These are phyloP conservation scores for Alternaria gansuensis DNA, from an alignment of 2,329 filamentous ascomycete species.

Conservation along the genomic window DNA sequence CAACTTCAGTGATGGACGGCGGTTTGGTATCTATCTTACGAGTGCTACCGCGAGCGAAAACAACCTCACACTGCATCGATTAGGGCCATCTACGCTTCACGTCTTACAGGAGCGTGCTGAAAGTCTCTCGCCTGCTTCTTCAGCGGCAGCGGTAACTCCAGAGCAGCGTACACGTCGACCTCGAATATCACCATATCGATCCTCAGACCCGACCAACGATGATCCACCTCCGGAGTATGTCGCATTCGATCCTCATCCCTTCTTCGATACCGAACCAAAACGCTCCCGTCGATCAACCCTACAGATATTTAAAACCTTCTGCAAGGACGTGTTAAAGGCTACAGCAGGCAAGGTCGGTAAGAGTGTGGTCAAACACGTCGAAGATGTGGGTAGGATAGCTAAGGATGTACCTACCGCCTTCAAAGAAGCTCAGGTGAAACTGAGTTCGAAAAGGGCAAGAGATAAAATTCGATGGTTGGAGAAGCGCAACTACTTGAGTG, in stretches of 20 bases:
- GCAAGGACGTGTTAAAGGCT: slow-evolving; percentile 2
- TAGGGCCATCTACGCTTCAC: background rate
- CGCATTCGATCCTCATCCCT: slow-evolving; percentile 12
- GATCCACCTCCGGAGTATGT: slow-evolving; percentile 14
- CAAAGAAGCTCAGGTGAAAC: slow-evolving; percentile 4
- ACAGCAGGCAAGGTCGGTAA: slow-evolving; percentile 11
- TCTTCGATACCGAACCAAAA: background rate
- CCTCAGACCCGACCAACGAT: background rate
- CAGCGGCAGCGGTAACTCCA: background rate
- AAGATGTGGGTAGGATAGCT: slow-evolving; percentile 8
- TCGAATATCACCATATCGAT: background rate
- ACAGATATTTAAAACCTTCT: background rate
- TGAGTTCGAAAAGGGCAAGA: slow-evolving; percentile 9
- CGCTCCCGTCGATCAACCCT: background rate
- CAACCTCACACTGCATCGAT: slow-evolving; percentile 1
- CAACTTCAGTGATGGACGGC: background rate
- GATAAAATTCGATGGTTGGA: slow-evolving; percentile 13
- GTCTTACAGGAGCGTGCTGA: background rate
- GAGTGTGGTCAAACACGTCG: slow-evolving; percentile 6
- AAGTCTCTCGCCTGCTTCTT: background rate
- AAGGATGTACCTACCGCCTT: slow-evolving; percentile 7
- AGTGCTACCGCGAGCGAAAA: slow-evolving; percentile 2
- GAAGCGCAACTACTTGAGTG: slow-evolving; percentile 11
- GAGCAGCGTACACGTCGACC: background rate
- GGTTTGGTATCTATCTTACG: slow-evolving; percentile 9